These are phyloP conservation scores for Trichoderma sp. DNA, from an alignment of 2,329 filamentous ascomycete genomes.

Conservation along the genomic window DNA sequence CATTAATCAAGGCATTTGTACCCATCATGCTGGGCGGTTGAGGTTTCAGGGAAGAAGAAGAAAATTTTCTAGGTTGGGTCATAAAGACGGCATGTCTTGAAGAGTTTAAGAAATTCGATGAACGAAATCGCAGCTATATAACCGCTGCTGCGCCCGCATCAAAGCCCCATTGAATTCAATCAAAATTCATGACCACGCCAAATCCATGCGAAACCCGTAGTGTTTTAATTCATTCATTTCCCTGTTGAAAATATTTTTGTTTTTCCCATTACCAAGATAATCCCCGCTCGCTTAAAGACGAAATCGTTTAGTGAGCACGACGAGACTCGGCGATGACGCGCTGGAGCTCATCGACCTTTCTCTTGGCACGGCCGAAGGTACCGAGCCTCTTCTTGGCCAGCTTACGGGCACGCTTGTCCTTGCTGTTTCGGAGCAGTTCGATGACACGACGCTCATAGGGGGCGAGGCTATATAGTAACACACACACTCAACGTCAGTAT, in stretches of 20 bases:
- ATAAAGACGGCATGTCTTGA: neutral
- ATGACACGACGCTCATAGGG: slow-evolving; percentile 98
- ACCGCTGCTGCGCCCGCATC: slow-evolving; percentile 8
- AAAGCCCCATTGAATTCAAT: slow-evolving; percentile 15
- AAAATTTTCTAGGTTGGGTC: slow-evolving; percentile 2
- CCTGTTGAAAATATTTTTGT: neutral
- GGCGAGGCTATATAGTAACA: slow-evolving; percentile 61
- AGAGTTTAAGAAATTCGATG: slow-evolving; percentile 36
- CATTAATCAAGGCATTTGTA: neutral
- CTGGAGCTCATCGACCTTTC: slow-evolving; percentile 99
- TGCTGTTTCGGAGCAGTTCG: slow-evolving; percentile 97
- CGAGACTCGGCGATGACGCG: slow-evolving; percentile 96
- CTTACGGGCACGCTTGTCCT: slow-evolving; percentile 99
- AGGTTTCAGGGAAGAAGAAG: neutral
- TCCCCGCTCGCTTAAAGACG: neutral
- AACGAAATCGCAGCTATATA: slow-evolving; percentile 30
- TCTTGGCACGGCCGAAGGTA: slow-evolving; percentile 98
- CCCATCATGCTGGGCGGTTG: neutral
- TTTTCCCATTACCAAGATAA: neutral
- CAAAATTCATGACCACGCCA: slow-evolving; percentile 38
- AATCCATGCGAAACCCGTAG: slow-evolving; percentile 34
- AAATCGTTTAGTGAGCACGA: slow-evolving; percentile 55
- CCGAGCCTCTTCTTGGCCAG: slow-evolving; percentile 99
- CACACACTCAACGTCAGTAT: neutral
- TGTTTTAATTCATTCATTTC: neutral